A percentile compares a stretch with the other conserved stretches of the same genome.
phyloP scores from a whole-genome alignment of 805 yeast genomes.

The Starmerella sp. region DNA sequence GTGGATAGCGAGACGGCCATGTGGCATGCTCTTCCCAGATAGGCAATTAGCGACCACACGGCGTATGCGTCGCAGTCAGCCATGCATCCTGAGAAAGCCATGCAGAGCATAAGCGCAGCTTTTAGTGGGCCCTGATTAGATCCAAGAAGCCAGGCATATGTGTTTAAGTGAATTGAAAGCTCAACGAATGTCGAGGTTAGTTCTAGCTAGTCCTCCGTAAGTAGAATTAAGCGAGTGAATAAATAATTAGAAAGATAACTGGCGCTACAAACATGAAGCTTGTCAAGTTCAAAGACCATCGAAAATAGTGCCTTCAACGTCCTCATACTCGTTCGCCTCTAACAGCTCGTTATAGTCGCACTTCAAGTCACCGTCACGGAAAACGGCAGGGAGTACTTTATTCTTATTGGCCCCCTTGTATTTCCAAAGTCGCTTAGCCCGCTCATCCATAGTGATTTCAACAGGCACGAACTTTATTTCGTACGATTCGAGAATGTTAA shows the following conservation, averaged over 20 bases:
- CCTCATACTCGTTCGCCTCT: constrained; percentile 57
- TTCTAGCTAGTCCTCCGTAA: too few species aligned
- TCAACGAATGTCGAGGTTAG: too few species aligned
- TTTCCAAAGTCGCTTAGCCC: constrained; percentile 71
- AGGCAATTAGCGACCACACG: neutral
- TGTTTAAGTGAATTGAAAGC: too few species aligned
- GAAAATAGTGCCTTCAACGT: constrained; percentile 23
- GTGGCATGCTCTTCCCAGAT: neutral
- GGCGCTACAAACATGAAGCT: too few species aligned
- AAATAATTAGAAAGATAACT: neutral
- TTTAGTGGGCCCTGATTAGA: too few species aligned
- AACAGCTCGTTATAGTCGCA: constrained; percentile 79
- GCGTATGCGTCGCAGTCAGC: neutral
- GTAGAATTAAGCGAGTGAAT: neutral
- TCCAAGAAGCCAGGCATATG: too few species aligned
- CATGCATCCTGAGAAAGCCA: neutral
- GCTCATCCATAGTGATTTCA: constrained; percentile 76
- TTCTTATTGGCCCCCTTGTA: constrained; percentile 46
- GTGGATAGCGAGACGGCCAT: neutral
- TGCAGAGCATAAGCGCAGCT: neutral
- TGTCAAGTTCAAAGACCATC: constrained; percentile 17
- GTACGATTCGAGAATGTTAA: constrained; percentile 63
- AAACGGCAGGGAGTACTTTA: constrained; percentile 67
- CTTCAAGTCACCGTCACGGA: constrained; percentile 66
- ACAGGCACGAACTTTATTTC: constrained; percentile 51